Base-by-base conservation (phyloP, 306 rosid species). In the Fagus crenata region DNA sequence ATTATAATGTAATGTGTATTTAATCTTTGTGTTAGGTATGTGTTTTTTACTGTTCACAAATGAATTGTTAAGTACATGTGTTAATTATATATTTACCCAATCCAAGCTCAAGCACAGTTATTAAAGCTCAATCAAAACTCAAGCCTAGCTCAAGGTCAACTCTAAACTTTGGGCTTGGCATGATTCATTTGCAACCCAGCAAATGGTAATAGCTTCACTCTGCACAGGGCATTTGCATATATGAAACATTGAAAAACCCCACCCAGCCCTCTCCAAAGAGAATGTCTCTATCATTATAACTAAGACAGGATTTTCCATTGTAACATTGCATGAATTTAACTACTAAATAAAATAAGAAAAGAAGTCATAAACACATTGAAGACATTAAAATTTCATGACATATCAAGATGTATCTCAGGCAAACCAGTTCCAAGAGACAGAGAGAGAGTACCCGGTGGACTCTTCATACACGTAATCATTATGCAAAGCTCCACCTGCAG, bases 391-490 rank as follows among this genome's bases (percentile, higher is more conserved):
- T 58, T 9, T 58, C 65, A 58, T 8, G 36, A 58, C 64, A 17
- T 28, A 58, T 58, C 14, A 58, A 58, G 31, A 18, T 18, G 32
- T 9, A 46, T 2, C 51, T 46, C 53, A 61, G 54, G 54, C 40
- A 40, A 37, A 76, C 49, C 42, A 79, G 46, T 75, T 71, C 74
- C 74, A 33, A 65, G 36, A 69, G 75, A 12, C 49, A 67, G 39
- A 72, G 55, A 78, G 71, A 39, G 18, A 64, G 49, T 90, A 90
- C 95, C 95, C 95, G 36, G 92, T 84, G 75, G 89, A 79, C 55
- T 88, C 92, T 3, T 90, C 95, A 78, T 85, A 90, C 68, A 81
- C 90, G 74, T 86, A 90, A 77, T 90, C 90, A 42, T 75, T 83
- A 39, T 80, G 82, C 76, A 51, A 69, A 73, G 83, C 85, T 77